Evolutionary conservation across 2,329 filamentous ascomycete species (phyloP), one percentile per base, ranked within the genome.

Genomic region (Sarocladium kiliense): DNA sequence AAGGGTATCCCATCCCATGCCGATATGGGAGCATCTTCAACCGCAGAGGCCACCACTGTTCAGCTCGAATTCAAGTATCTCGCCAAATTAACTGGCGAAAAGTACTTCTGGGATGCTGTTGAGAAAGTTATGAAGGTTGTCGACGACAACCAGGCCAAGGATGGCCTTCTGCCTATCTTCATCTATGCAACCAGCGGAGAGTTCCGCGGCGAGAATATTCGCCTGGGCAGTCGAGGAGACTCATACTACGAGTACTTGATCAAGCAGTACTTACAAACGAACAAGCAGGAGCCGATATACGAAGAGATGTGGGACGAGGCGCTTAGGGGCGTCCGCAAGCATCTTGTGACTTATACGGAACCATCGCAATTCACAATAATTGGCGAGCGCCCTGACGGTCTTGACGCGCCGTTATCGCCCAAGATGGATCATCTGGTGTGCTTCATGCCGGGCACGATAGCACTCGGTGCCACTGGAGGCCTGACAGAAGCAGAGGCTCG

Each of bases 401-500:
- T 99, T 9, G 67, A 78, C 25, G 77, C 78, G 4, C 63, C 75
- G 0, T 70, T 97, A 21, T 85, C 82, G 14, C 87, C 92, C 23
- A 99, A 99, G 73, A 97, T 99, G 92, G 94, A 99, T 66, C 94
- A 99, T 66, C 79, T 97, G 4, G 93, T 96, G 36, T 99, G 94
- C 74, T 99, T 99, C 77, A 87, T 97, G 82, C 92, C 93, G 0
- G 94, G 94, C 9, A 97, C 93, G 3, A 96, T 99, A 64, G 93
- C 93, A 0, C 80, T 99, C 1, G 92, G 83, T 0, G 90, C 85
- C 0, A 99, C 94, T 0, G 88, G 85, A 34, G 94, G 94, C 1
- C 70, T 88, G 32, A 82, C 87, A 0, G 83, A 96, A 57, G 78
- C 81, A 1, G 84, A 91, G 65, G 93, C 93, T 12, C 86, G 83